Conservation (phyloP, 805 yeast genomes). For the Maudiozyma serrabonitensis region DNA sequence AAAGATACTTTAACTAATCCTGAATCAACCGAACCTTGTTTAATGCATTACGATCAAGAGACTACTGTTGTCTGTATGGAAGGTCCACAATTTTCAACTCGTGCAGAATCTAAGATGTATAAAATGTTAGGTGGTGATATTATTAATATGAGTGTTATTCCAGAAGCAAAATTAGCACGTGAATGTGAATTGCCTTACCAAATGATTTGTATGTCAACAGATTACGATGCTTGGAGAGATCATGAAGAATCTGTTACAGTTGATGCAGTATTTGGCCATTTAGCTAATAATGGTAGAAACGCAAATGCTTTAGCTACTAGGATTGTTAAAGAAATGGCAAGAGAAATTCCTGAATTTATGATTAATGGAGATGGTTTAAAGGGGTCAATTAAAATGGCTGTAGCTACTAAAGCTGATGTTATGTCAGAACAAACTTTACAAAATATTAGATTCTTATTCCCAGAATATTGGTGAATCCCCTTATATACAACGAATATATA, state of each 20-base stretch:
- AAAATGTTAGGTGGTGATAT: conserved; percentile 85
- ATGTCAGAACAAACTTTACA: conserved; percentile 63
- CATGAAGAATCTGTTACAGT: conserved; percentile 94
- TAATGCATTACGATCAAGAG: conserved; percentile 61
- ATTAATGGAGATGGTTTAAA: conserved; percentile 58
- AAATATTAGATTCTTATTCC: conserved; percentile 80
- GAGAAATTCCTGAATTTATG: conserved; percentile 44
- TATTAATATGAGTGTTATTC: conserved; percentile 93
- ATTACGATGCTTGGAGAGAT: conserved; percentile 97
- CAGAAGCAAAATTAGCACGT: conserved; percentile 94
- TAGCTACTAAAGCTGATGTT: conserved; percentile 67
- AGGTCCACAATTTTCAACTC: conserved; percentile 95
- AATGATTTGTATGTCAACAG: conserved; percentile 98
- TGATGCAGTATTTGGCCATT: conserved; percentile 89
- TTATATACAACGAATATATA: neutral
- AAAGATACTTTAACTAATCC: conserved; percentile 48
- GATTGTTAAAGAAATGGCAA: conserved; percentile 58
- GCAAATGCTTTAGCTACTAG: conserved; percentile 71
- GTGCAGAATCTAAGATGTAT: conserved; percentile 91
- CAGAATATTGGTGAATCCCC: conserved; percentile 69
- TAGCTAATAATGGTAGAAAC: conserved; percentile 76
- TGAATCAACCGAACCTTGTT: conserved; percentile 48
- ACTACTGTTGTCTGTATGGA: conserved; percentile 92
- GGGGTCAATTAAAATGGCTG: conserved; percentile 73
- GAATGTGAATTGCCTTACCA: conserved; percentile 97